phyloP scores from a whole-genome alignment of 192 early-diverging fungal species.

The Dissophora globulifera region DNA sequence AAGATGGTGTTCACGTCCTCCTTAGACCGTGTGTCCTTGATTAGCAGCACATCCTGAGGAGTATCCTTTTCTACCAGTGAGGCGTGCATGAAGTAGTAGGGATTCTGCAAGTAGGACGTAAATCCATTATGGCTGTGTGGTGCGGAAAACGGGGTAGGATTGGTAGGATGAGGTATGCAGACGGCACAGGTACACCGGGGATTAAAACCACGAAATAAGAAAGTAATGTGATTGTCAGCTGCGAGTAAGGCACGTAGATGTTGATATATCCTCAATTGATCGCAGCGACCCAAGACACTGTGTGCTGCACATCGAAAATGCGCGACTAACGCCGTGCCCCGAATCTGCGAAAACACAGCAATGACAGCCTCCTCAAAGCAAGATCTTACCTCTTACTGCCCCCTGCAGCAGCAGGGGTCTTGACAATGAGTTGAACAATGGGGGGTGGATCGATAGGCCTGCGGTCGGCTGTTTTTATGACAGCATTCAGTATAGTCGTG shows the following conservation, averaged over 20 bases:
- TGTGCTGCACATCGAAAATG: neutral
- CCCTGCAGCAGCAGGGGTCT: slow-evolving; percentile 13
- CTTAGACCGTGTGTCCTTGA: slow-evolving; percentile 86
- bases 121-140: slow-evolving; percentile 17
- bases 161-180: no score
- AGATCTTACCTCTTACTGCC: slow-evolving; percentile 34
- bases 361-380: no score
- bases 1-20: slow-evolving; percentile 81
- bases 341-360: no score
- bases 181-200: no score
- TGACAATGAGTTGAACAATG: slow-evolving; percentile 67
- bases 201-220: no score
- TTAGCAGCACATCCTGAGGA: slow-evolving; percentile 88
- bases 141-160: neutral
- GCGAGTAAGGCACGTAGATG: no score
- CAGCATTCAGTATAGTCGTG: no score
- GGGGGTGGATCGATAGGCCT: slow-evolving; percentile 86
- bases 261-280: no score
- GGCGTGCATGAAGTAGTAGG: slow-evolving; percentile 98
- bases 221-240: no score
- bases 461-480: slow-evolving; percentile 66
- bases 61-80: slow-evolving; percentile 86
- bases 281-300: no score
- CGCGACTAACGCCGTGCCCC: no score
- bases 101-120: slow-evolving; percentile 74